phyloP scores from a whole-genome alignment of 1,284 basidiomycete genomes.

The Grifola frondosa region DNA sequence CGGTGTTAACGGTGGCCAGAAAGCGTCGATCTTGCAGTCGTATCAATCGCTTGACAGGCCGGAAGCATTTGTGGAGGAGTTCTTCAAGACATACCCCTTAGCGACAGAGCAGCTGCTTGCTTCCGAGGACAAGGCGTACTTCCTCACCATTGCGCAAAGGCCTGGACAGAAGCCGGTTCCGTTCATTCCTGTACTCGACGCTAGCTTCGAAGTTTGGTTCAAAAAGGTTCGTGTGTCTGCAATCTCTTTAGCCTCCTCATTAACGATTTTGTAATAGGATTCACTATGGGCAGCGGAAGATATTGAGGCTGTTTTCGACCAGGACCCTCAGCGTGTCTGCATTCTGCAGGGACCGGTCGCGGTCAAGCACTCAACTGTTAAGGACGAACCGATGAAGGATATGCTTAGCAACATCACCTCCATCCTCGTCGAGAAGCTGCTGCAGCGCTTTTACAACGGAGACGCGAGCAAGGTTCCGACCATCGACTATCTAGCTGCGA shows the following conservation, averaged over 20 bases:
- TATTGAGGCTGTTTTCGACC: slow-evolving; percentile 97
- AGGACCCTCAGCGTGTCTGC: slow-evolving; percentile 96
- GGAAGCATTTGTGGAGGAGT: slow-evolving; percentile 71
- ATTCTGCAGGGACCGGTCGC: slow-evolving; percentile 98
- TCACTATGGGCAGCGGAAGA: slow-evolving; percentile 98
- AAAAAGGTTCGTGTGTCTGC: slow-evolving; percentile 76
- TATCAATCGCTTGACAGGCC: slow-evolving; percentile 87
- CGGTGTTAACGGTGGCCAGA: slow-evolving; percentile 80
- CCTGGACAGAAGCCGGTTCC: slow-evolving; percentile 98
- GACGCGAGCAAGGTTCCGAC: slow-evolving; percentile 80
- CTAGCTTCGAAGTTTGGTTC: slow-evolving; percentile 95
- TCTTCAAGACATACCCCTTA: slow-evolving; percentile 84
- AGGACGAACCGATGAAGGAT: slow-evolving; percentile 93
- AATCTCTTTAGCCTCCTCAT: slow-evolving; percentile 5
- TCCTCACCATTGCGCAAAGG: slow-evolving; percentile 92
- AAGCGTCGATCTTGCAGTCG: slow-evolving; percentile 89
- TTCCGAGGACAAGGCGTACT: slow-evolving; percentile 94
- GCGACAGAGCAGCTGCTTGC: slow-evolving; percentile 87
- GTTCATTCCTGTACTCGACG: slow-evolving; percentile 97
- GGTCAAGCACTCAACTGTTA: slow-evolving; percentile 82
- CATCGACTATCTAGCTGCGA: slow-evolving; percentile 75
- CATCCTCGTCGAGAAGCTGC: slow-evolving; percentile 75
- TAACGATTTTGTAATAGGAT: slow-evolving; percentile 53
- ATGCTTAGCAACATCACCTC: slow-evolving; percentile 87
- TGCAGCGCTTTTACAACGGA: slow-evolving; percentile 80